Base-by-base conservation (phyloP, 306 rosid genomes). In the Sicyos edulis region DNA sequence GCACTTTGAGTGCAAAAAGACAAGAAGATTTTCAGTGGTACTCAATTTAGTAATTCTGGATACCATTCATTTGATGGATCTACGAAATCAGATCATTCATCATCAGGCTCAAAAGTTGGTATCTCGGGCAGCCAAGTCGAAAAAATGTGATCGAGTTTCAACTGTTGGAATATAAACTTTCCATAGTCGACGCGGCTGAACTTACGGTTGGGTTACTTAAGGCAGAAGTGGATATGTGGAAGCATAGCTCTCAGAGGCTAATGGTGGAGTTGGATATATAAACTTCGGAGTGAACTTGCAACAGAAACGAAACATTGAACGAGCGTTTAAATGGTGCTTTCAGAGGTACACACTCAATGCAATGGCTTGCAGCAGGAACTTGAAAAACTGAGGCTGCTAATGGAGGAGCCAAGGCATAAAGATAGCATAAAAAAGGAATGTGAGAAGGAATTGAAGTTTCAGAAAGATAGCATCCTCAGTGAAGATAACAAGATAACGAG, bases 181-280 rank as follows among this genome's bases (percentile, higher is more conserved):
- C 13, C 24, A 77, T 64, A 64, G 32, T 44, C 20, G 90, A 82
- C 55, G 82, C 79, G 59, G 73, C 83, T 76, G 79, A 78, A 63
- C 82, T 45, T 72, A 60, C 86, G 47, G 47, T 68, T 63, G 85
- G 76, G 71, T 85, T 79, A 77, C 82, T 88, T 58, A 83, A 79
- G 61, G 95, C 87, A 12, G 91, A 86, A 80, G 87, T 90, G 11
- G 83, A 72, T 78, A 86, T 82, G 86, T 83, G 95, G 89, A 89
- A 86, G 75, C 79, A 83, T 70, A 86, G 84, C 7, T 83, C 88
- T 16, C 79, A 77, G 49, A 81, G 83, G 78, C 82, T 84, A 29
- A 81, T 80, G 85, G 54, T 54, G 57, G 86, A 86, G 73, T 65
- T 84, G 71, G 88, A 86, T 53, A 32, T 32, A 32, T 32, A 70